Percentiles rank a stretch among this genome's conserved stretches.
Conservation (phyloP, 495 filamentous ascomycete genomes). For the Stereocaulon alpinum region DNA sequence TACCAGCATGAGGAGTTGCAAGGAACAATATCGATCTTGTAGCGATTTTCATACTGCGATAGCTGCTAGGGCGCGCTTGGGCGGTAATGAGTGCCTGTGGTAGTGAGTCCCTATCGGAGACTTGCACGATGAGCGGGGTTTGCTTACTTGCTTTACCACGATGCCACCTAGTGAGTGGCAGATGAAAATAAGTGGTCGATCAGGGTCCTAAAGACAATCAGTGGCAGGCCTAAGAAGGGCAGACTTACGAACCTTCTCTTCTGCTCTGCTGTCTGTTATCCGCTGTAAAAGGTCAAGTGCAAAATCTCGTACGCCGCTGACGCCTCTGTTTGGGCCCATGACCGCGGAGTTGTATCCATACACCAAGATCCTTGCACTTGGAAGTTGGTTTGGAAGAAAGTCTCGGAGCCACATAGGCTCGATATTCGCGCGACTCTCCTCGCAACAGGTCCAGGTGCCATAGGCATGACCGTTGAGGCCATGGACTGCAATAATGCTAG, state of each 20-base stretch:
- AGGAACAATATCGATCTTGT: neutral
- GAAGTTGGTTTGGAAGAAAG: neutral
- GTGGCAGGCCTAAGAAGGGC: neutral
- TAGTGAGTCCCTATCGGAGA: neutral
- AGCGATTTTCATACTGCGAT: neutral
- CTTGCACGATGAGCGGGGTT: neutral
- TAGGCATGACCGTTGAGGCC: conserved; percentile 6
- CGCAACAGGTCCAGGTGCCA: conserved; percentile 1
- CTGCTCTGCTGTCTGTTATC: neutral
- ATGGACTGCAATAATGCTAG: conserved; percentile 7
- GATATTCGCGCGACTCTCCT: neutral
- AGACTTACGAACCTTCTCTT: neutral
- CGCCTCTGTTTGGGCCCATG: neutral
- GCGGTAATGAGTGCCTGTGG: neutral
- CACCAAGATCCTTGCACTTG: neutral
- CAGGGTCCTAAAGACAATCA: neutral
- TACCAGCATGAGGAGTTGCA: conserved; percentile 6
- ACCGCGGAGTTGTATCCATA: conserved; percentile 7
- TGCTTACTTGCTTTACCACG: conserved; percentile 5
- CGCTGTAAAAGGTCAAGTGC: conserved; percentile 4
- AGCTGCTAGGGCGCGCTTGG: neutral
- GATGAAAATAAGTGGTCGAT: conserved; percentile 3
- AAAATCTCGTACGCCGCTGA: conserved; percentile 2
- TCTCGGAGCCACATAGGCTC: conserved; percentile 7
- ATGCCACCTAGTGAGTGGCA: conserved; percentile 5